phyloP scores from a whole-genome alignment of 805 yeast species.

The Candida peoriensis region DNA sequence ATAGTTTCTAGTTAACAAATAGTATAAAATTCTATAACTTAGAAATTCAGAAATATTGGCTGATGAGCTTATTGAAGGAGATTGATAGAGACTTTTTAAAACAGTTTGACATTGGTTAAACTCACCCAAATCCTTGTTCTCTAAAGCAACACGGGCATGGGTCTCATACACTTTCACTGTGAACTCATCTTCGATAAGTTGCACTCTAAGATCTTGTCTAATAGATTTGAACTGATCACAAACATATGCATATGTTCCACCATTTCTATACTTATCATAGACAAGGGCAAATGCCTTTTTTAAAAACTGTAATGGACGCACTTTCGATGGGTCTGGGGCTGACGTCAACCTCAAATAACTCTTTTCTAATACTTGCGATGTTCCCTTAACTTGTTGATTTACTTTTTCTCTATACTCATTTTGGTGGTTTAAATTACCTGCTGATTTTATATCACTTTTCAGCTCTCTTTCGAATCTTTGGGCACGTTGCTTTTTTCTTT shows the following conservation, averaged over 20 bases:
- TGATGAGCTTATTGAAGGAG: conserved; percentile 30
- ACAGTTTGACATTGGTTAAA: conserved; percentile 93
- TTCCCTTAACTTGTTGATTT: conserved; percentile 51
- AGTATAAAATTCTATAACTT: conserved; percentile 69
- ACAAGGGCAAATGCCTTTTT: conserved; percentile 52
- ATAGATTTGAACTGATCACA: conserved; percentile 90
- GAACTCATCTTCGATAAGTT: conserved; percentile 73
- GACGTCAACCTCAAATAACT: conserved; percentile 80
- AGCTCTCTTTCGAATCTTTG: conserved; percentile 29
- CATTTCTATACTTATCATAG: conserved; percentile 42
- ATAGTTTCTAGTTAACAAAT: conserved; percentile 65
- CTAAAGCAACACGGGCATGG: conserved; percentile 83
- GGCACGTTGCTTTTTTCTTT: conserved; percentile 29
- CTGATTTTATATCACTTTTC: conserved; percentile 8
- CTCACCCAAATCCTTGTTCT: conserved; percentile 83
- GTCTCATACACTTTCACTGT: conserved; percentile 77
- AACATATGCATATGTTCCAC: conserved; percentile 64
- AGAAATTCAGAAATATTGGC: conserved; percentile 56
- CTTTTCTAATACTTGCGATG: conserved; percentile 64
- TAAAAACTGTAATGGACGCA: conserved; percentile 67
- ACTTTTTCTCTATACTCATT: conserved; percentile 29
- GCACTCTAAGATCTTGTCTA: conserved; percentile 91
- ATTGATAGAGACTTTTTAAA: conserved; percentile 55
- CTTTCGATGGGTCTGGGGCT: conserved; percentile 80
- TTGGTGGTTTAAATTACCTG: conserved; percentile 21